Evolutionary conservation across 2,329 filamentous ascomycete species (phyloP), one percentile per base, ranked within the genome.

Genomic region (Stagonosporopsis tanaceti): DNA sequence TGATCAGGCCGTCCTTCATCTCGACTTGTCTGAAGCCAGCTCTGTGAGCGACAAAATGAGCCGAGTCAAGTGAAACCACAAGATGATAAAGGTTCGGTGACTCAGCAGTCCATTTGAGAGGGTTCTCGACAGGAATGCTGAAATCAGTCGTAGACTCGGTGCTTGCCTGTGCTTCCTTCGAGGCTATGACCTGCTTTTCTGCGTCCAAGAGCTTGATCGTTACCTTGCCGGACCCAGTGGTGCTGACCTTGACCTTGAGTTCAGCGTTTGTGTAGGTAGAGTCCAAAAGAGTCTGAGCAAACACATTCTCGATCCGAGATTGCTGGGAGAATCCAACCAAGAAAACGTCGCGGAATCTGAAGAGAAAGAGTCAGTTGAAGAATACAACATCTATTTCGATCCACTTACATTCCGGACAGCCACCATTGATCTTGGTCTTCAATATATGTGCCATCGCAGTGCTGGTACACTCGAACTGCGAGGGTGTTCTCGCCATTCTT

Each of bases 341-440:
- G 47, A 84, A 81, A 0, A 90, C 87, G 66, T 90, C 87, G 20
- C 88, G 81, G 67, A 89, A 91, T 37, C 90, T 90, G 25, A 20
- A 20, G 5, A 84, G 80, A 2, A 20, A 39, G 1, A 4, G 46
- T 71, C 28, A 70, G 57, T 51, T 28, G 24, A 30, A 30, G 22
- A 8, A 17, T 6, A 12, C 15, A 40, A 9, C 14, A 14, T 15
- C 6, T 0, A n/a, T 1, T 1, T 34, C 32, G 3, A 4, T 15
- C 9, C 11, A 64, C 71, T 63, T 27, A 74, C 76, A 70, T 76
- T 80, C 82, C 84, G 22, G 84, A 87, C 5, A 89, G 74, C 84
- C 86, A 87, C 87, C 87, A 90, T 67, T 89, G 86, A 69, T 90
- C 87, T 65, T 82, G 86, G 52, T 90, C 87, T 70, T 91, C 88